Conservation (phyloP, 2,329 filamentous ascomycete species). For the Cercospora sp. region DNA sequence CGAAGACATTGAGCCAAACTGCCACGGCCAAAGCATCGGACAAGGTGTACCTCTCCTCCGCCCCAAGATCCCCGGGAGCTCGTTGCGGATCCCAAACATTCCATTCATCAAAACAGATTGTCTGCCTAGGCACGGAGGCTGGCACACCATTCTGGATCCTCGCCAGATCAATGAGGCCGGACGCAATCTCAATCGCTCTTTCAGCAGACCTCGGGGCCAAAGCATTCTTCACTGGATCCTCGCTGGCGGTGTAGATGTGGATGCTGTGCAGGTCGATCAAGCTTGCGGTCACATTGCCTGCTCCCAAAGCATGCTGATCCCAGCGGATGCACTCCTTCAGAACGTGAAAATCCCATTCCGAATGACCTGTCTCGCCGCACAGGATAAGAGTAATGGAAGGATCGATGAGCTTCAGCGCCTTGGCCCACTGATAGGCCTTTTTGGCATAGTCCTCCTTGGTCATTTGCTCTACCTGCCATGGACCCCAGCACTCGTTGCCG, state of each 20-base stretch:
- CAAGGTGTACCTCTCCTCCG: constrained; percentile 72
- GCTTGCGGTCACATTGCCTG: constrained; percentile 46
- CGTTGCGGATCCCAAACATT: constrained; percentile 77
- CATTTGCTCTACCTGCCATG: constrained; percentile 67
- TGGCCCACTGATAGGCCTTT: constrained; percentile 70
- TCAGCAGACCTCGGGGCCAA: constrained; percentile 69
- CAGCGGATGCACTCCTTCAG: constrained; percentile 66
- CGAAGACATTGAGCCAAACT: constrained; percentile 74
- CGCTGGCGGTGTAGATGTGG: constrained; percentile 71
- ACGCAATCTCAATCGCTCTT: constrained; percentile 70
- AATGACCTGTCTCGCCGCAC: constrained; percentile 70
- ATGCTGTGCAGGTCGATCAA: constrained; percentile 80
- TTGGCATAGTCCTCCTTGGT: constrained; percentile 70
- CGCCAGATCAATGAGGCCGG: constrained; percentile 70
- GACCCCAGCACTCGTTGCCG: constrained; percentile 71
- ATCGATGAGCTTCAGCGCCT: constrained; percentile 70
- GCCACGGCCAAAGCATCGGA: constrained; percentile 75
- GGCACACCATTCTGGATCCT: constrained; percentile 67
- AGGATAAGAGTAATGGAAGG: constrained; percentile 69
- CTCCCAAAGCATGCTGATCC: constrained; percentile 52
- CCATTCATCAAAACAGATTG: constrained; percentile 83
- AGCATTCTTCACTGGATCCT: constrained; percentile 54
- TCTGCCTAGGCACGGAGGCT: constrained; percentile 60
- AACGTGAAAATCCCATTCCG: constrained; percentile 72
- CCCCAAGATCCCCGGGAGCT: constrained; percentile 69